Conservation (phyloP, 495 filamentous ascomycete species). For the Daldinia vernicosa region DNA sequence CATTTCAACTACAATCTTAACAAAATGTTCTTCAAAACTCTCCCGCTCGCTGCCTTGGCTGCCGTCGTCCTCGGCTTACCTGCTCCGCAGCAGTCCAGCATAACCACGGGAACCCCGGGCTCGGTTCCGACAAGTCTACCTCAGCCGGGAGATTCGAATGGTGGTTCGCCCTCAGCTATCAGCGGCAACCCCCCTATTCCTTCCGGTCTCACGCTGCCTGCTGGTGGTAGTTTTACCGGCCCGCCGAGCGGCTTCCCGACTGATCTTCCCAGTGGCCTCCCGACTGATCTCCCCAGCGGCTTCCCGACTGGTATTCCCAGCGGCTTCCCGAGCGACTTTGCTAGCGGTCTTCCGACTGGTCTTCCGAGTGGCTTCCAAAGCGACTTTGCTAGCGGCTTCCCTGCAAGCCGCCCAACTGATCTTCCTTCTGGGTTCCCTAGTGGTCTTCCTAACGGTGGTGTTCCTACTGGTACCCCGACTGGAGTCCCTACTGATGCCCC, state of each 20-base stretch:
- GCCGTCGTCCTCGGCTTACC: conserved; percentile 35
- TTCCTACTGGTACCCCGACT: neutral
- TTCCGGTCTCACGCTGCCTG: neutral
- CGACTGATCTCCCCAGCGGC: neutral
- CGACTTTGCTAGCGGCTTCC: too few species aligned
- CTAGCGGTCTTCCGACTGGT: neutral
- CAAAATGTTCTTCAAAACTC: conserved; percentile 30
- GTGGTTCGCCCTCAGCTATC: too few species aligned
- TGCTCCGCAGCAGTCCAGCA: conserved; percentile 1
- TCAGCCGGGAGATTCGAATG: neutral
- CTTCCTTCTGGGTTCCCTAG: neutral
- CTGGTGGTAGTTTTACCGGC: neutral
- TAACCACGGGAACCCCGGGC: neutral
- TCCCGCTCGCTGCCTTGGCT: conserved; percentile 36
- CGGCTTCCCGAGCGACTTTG: neutral
- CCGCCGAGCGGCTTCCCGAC: neutral
- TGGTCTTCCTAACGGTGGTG: neutral
- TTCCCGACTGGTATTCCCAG: neutral
- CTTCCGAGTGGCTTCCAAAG: neutral
- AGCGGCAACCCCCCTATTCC: neutral
- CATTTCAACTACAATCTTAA: neutral
- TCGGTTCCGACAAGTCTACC: neutral
- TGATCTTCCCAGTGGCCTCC: neutral
- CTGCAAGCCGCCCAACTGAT: neutral
- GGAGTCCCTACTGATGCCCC: neutral